Evolutionary conservation across 306 rosid species (phyloP).

Genomic region (Delonix regia): DNA sequence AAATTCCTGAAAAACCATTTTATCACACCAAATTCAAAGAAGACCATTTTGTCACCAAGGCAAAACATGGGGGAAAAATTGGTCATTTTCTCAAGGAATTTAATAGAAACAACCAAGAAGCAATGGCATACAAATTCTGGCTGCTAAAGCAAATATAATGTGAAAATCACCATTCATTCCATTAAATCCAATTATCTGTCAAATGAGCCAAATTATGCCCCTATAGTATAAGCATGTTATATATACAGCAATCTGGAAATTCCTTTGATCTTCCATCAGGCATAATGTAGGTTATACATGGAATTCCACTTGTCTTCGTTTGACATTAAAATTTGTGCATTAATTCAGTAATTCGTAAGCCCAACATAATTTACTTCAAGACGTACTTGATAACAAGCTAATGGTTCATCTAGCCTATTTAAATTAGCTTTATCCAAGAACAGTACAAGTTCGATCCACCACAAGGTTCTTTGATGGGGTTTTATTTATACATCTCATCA

Average conservation of each 20-base stretch:
- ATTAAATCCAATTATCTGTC: neutral
- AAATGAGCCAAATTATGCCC: neutral
- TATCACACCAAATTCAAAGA: too few relatives aligned
- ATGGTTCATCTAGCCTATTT: neutral
- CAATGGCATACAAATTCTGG: slow-evolving; percentile 8
- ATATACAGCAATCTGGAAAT: too few relatives aligned
- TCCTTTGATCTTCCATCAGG: neutral
- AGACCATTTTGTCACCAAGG: too few relatives aligned
- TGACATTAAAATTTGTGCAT: neutral
- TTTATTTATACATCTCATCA: neutral
- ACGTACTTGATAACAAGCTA: slow-evolving; percentile 1
- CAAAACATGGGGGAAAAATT: too few relatives aligned
- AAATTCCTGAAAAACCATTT: too few relatives aligned
- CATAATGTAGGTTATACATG: neutral
- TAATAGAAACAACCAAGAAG: neutral
- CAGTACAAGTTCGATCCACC: neutral
- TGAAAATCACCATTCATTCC: neutral
- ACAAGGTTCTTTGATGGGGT: neutral
- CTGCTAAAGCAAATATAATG: neutral
- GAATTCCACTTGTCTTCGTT: neutral
- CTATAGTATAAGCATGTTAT: too few relatives aligned
- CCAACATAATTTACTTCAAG: neutral
- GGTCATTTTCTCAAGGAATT: too few relatives aligned
- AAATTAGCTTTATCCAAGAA: neutral
- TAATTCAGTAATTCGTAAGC: neutral